phyloP scores from a whole-genome alignment of 2,329 filamentous ascomycete species.

The Cladophialophora chaetospira region DNA sequence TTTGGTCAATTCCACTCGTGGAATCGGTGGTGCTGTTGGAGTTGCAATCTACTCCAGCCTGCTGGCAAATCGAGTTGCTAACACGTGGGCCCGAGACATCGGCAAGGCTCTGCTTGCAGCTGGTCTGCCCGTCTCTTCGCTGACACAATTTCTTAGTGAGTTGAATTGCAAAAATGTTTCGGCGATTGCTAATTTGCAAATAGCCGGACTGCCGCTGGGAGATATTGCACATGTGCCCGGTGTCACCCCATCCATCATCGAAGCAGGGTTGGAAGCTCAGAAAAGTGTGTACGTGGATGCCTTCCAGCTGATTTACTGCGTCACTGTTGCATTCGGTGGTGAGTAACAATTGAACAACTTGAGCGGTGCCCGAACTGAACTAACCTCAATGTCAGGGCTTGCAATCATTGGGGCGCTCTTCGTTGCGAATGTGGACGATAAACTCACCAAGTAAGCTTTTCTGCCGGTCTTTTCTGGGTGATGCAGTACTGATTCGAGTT shows the following conservation, averaged over 20 bases:
- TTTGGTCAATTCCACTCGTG: constrained; percentile 12
- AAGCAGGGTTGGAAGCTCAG: constrained; percentile 8
- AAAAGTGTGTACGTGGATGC: constrained; percentile 15
- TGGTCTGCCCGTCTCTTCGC: constrained; percentile 12
- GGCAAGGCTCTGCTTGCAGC: constrained; percentile 12
- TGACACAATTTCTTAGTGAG: constrained; percentile 15
- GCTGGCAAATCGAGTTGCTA: constrained; percentile 6
- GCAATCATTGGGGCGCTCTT: constrained; percentile 14
- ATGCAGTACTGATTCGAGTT: not conserved
- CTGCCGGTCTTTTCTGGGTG: not conserved
- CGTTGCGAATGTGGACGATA: constrained; percentile 12
- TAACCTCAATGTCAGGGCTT: constrained; percentile 9
- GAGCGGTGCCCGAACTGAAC: not conserved
- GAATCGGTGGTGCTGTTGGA: constrained; percentile 13
- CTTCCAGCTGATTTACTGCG: constrained; percentile 12
- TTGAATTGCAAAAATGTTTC: not conserved
- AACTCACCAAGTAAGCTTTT: constrained; percentile 10
- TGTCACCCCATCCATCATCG: constrained; percentile 13
- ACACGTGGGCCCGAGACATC: constrained; percentile 15
- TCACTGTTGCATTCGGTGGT: constrained; percentile 21
- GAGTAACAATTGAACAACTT: not conserved
- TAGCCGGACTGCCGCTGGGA: constrained; percentile 11
- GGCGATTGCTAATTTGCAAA: not conserved
- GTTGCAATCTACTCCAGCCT: constrained; percentile 21
- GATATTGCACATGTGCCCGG: constrained; percentile 5